Evolutionary conservation across 2,329 filamentous ascomycete species (phyloP).

Genomic region (Cladosporium sp.): DNA sequence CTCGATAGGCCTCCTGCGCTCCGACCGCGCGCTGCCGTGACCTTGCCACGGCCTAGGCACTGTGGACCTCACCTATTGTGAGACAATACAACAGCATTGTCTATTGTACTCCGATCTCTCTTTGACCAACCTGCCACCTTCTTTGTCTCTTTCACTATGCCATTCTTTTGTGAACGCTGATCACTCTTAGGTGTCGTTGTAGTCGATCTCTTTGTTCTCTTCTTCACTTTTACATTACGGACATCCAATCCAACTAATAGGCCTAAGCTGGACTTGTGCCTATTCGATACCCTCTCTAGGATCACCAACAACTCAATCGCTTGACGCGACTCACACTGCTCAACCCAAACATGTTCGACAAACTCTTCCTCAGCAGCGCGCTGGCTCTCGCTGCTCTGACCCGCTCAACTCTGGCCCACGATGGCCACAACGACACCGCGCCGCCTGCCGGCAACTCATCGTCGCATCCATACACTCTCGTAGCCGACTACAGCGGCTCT

Average conservation of each 20-base stretch:
- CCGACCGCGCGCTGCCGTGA: not conserved
- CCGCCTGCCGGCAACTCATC: slow-evolving; percentile 1
- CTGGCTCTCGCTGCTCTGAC: slow-evolving; percentile 11
- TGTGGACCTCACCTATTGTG: not conserved
- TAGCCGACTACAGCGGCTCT: slow-evolving; percentile 26
- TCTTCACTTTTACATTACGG: not conserved
- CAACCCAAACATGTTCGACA: not conserved
- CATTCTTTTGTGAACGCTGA: slow-evolving; percentile 4
- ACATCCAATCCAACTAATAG: not conserved
- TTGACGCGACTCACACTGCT: slow-evolving; percentile 4
- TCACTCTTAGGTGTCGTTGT: not conserved
- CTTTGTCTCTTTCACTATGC: slow-evolving; percentile 4
- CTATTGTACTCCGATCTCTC: not conserved
- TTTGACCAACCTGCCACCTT: not conserved
- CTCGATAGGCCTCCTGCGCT: not conserved
- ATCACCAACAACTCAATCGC: not conserved
- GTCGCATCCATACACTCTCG: slow-evolving; percentile 24
- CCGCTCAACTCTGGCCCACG: slow-evolving; percentile 12
- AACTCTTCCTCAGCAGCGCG: not conserved
- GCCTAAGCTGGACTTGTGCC: not conserved
- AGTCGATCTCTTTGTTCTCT: not conserved
- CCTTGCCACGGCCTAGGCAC: not conserved
- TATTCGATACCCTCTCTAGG: not conserved
- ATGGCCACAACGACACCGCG: slow-evolving; percentile 8
- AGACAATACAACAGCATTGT: not conserved